Conservation (phyloP, 1,284 basidiomycete species). For the Papiliotrema laurentii region DNA sequence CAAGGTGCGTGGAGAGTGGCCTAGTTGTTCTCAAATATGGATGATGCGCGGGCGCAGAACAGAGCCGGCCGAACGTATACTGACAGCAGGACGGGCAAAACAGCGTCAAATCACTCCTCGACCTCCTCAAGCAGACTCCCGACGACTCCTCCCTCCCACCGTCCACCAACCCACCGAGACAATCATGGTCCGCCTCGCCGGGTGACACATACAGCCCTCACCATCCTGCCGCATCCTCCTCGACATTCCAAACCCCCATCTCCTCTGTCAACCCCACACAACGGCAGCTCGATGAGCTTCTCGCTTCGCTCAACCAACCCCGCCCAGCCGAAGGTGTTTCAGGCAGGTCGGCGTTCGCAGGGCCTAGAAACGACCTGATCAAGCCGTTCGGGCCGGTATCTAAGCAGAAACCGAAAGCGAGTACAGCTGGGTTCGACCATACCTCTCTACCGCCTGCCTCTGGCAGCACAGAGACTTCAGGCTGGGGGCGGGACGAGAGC, state of each 20-base stretch:
- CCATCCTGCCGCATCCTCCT: not conserved
- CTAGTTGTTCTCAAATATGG: not conserved
- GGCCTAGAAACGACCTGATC: conserved; percentile 18
- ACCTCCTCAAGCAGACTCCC: conserved; percentile 34
- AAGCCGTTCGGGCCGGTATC: conserved; percentile 39
- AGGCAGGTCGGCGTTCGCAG: conserved; percentile 3
- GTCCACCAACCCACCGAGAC: not conserved
- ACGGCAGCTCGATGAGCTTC: conserved; percentile 28
- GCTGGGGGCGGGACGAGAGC: not conserved
- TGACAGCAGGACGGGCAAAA: conserved; percentile 12
- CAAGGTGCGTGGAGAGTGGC: not conserved
- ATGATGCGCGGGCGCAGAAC: no score
- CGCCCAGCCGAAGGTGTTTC: conserved; percentile 1
- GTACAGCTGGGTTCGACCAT: conserved; percentile 1
- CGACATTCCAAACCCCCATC: not conserved
- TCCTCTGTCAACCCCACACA: conserved; percentile 17
- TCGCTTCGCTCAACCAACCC: conserved; percentile 20
- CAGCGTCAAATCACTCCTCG: conserved; percentile 34
- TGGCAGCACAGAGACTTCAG: no score
- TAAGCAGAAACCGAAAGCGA: not conserved
- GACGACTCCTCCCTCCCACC: conserved; percentile 8
- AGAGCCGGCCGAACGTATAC: not conserved
- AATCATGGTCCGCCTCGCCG: not conserved
- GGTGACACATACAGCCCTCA: conserved; percentile 1
- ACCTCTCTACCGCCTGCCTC: not conserved